Percentiles rank a stretch among this genome's conserved stretches.
phyloP scores from a whole-genome alignment of 2,329 filamentous ascomycete species.

The Epichloe coenophiala region DNA sequence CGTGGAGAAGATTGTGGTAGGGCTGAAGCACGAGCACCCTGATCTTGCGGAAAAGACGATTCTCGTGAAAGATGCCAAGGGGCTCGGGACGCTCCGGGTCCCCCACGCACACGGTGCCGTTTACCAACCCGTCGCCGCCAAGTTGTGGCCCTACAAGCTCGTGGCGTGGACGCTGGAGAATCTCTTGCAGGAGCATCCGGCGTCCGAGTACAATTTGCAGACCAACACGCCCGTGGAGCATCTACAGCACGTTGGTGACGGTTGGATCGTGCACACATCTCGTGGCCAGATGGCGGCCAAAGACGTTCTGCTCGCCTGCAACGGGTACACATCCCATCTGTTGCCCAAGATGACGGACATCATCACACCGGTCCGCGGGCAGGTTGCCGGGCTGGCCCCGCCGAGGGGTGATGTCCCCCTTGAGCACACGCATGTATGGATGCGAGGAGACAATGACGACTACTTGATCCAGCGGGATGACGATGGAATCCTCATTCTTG shows the following conservation, averaged over 20 bases:
- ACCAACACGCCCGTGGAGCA: conserved; percentile 53
- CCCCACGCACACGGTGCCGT: conserved; percentile 46
- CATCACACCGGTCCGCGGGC: conserved; percentile 64
- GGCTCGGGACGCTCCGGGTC: conserved; percentile 39
- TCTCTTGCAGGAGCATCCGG: conserved; percentile 28
- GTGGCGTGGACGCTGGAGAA: conserved; percentile 56
- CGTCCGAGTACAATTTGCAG: conserved; percentile 53
- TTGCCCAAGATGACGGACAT: conserved; percentile 55
- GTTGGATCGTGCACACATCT: conserved; percentile 52
- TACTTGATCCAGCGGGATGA: conserved; percentile 61
- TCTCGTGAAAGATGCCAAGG: conserved; percentile 24
- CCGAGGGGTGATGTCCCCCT: conserved; percentile 29
- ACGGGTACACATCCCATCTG: conserved; percentile 69
- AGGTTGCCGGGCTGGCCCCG: conserved; percentile 54
- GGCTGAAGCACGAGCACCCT: conserved; percentile 35
- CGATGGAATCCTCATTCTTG: conserved; percentile 48
- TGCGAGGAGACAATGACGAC: conserved; percentile 42
- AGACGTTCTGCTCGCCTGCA: conserved; percentile 64
- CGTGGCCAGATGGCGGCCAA: conserved; percentile 52
- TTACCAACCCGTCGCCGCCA: conserved; percentile 50
- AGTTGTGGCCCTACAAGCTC: conserved; percentile 75
- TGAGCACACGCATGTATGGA: conserved; percentile 50
- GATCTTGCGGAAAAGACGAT: conserved; percentile 38
- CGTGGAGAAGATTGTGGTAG: conserved; percentile 35
- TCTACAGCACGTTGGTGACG: conserved; percentile 23